Percentiles rank a stretch among this genome's conserved stretches.
phyloP scores from a whole-genome alignment of 331 rosid species.

The Malus hybrid region DNA sequence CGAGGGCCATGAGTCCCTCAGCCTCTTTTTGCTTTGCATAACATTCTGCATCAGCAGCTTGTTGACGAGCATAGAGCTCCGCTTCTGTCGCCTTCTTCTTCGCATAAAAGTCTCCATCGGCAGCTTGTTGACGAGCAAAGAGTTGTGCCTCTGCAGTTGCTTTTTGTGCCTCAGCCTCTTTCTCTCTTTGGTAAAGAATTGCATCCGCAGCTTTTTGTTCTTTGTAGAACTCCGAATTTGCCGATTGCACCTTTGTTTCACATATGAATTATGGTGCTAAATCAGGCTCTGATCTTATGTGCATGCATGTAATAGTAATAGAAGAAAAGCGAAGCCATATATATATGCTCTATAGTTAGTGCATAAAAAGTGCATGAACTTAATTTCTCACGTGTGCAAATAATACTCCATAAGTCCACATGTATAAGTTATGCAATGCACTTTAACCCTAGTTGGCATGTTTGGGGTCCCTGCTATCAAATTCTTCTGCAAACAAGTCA shows the following conservation, averaged over 20 bases:
- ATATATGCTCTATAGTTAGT: too few species aligned
- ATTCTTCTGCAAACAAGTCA: too few species aligned
- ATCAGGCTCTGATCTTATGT: background rate
- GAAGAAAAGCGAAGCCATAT: too few species aligned
- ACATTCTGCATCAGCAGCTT: slow-evolving; percentile 50
- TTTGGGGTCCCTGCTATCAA: too few species aligned
- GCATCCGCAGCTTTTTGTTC: slow-evolving; percentile 47
- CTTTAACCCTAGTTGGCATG: too few species aligned
- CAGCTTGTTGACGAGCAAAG: slow-evolving; percentile 34
- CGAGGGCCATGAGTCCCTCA: slow-evolving; percentile 36
- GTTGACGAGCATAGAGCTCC: slow-evolving; percentile 30
- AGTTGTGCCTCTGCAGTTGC: slow-evolving; percentile 29
- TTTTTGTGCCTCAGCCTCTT: slow-evolving; percentile 46
- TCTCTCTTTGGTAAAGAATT: slow-evolving; percentile 19
- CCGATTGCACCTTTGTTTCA: slow-evolving; percentile 57
- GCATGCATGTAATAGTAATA: too few species aligned
- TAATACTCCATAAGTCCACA: too few species aligned
- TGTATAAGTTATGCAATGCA: too few species aligned
- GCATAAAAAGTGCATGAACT: too few species aligned
- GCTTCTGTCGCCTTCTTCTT: slow-evolving; percentile 17
- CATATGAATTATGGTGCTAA: background rate
- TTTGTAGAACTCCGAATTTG: slow-evolving; percentile 46
- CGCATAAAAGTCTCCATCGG: slow-evolving; percentile 40
- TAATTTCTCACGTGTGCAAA: too few species aligned
- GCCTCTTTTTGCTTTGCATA: slow-evolving; percentile 52